phyloP scores from a whole-genome alignment of 139 green algal species.

The Coelastrella sp. region DNA sequence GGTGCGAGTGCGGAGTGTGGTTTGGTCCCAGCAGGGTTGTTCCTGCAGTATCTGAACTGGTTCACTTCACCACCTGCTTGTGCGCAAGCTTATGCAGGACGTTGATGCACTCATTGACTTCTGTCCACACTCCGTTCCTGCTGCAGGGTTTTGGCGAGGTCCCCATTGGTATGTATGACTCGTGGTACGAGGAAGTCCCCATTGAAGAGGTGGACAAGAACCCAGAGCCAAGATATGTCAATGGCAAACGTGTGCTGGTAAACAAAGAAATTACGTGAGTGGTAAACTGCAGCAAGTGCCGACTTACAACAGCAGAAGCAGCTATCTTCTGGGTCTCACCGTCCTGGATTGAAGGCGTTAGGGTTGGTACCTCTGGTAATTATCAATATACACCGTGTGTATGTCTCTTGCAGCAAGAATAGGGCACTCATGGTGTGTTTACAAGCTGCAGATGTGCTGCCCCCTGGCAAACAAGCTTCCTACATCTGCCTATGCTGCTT shows the following conservation, averaged over 20 bases:
- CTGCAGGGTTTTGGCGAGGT: not conserved
- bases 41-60: not conserved
- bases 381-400: no score
- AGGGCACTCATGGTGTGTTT: no score
- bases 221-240: conserved; percentile 41
- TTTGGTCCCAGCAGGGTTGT: no score
- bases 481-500: not conserved
- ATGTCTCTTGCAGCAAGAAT: no score
- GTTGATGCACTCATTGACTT: no score
- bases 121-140: not conserved
- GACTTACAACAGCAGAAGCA: no score
- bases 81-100: no score
- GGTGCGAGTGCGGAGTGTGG: not conserved
- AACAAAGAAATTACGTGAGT: conserved; percentile 47
- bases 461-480: no score
- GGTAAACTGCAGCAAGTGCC: not conserved
- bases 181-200: conserved; percentile 4
- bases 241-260: conserved; percentile 23
- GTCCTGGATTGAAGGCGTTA: no score
- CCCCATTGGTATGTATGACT: not conserved
- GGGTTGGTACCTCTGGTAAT: no score
- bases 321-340: no score
- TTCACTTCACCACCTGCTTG: not conserved
- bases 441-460: no score
- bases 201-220: conserved; percentile 3